Evolutionary conservation across 2,329 filamentous ascomycete species (phyloP), one percentile per base, ranked within the genome.

Genomic region (Aspergillus cejpii): DNA sequence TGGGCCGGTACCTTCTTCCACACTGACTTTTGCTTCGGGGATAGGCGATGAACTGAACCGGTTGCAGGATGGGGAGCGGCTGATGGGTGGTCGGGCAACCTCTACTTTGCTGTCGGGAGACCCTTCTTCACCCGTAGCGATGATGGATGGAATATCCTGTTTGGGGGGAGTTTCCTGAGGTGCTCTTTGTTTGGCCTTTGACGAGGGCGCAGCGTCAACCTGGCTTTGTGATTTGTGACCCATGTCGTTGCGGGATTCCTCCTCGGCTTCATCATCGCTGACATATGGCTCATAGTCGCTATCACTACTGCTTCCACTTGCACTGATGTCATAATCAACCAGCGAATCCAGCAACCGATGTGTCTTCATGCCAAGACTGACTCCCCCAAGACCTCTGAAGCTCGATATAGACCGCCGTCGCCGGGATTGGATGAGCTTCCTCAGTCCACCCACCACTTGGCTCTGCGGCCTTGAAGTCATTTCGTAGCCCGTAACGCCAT

Each of bases 291-390:
- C 70, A 27, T 66, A 58, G 15, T 69, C 68, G 33, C 66, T 67
- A 11, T 68, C 66, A 6, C 67, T 67, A 23, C 64, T 67, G 24
- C 60, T 66, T 11, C 75, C 73, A 38, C 70, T 74, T 3, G 69
- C 67, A 38, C 34, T 51, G 37, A 69, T 73, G n/a, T 73, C 67
- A 44, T 69, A 72, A 11, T 73, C 65, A 46, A 86, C 70, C 8
- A 84, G 75, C 19, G 80, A 77, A 45, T 79, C 75, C 6, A 80
- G 75, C 1, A 94, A 68, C 44, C 81, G 80, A 52, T 89, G 84
- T 2, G 86, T 89, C 51, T 83, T 82, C 67, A 91, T 90, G 1
- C 84, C 83, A 49, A 87, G 73, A 52, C 74, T 85, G 17, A 86
- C 74, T 2, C 82, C 52, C 21, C 61, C 82, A 38, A 85, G 66